phyloP scores from a whole-genome alignment of 2,329 filamentous ascomycete species.

The Gnomoniopsis smithogilvyi region DNA sequence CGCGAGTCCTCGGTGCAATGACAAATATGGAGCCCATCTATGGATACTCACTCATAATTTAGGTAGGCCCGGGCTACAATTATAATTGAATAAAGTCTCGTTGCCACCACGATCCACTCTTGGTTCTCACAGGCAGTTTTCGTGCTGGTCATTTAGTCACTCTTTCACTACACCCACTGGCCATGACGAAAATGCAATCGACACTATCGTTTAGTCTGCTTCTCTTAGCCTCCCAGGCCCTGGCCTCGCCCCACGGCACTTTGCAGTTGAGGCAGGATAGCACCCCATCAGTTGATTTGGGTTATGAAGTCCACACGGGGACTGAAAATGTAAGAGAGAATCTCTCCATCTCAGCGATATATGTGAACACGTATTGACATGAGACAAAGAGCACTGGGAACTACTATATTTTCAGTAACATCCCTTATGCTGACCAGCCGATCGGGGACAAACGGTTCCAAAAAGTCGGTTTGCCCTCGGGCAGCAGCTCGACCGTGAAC shows the following conservation, averaged over 20 bases:
- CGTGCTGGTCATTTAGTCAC: background rate
- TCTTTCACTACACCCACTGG: background rate
- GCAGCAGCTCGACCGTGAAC: slow-evolving; percentile 25
- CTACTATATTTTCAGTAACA: slow-evolving; percentile 37
- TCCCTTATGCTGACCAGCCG: slow-evolving; percentile 35
- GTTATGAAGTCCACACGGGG: slow-evolving; percentile 26
- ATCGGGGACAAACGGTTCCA: slow-evolving; percentile 32
- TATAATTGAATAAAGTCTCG: too few species aligned
- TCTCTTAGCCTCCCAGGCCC: background rate
- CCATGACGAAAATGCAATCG: background rate
- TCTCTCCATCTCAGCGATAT: too few species aligned
- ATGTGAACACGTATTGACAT: background rate
- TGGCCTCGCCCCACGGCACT: background rate
- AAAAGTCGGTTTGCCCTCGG: slow-evolving; percentile 25
- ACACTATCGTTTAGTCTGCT: background rate
- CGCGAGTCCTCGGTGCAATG: too few species aligned
- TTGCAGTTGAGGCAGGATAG: background rate
- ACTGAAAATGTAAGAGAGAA: slow-evolving; percentile 21
- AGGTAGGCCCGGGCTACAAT: too few species aligned
- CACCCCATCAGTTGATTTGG: slow-evolving; percentile 23
- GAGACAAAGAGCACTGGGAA: slow-evolving; percentile 25
- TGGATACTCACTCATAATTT: too few species aligned
- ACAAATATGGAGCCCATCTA: too few species aligned
- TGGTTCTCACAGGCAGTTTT: too few species aligned
- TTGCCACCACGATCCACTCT: too few species aligned